A percentile compares a stretch with the other conserved stretches of the same genome.
phyloP scores from a whole-genome alignment of 2,329 filamentous ascomycete species.

The Arthroderma uncinatum region DNA sequence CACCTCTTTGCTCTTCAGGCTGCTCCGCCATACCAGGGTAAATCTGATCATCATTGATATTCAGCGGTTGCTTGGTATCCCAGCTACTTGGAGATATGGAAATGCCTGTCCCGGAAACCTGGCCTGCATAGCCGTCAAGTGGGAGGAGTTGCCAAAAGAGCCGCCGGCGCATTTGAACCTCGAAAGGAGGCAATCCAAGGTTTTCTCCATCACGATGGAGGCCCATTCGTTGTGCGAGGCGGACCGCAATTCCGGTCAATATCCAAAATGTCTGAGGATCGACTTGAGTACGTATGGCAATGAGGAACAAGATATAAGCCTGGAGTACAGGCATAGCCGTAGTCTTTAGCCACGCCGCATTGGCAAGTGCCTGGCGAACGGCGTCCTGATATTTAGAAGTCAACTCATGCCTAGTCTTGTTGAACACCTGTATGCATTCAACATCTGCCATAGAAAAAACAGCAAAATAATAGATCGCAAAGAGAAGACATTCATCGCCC shows the following conservation, averaged over 20 bases:
- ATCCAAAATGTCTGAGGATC: background rate
- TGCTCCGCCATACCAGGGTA: constrained; percentile 28
- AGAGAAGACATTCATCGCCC: constrained; percentile 28
- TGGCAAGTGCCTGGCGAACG: constrained; percentile 15
- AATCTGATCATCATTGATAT: constrained; percentile 35
- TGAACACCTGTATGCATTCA: constrained; percentile 24
- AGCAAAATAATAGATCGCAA: constrained; percentile 20
- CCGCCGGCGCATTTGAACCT: constrained; percentile 58
- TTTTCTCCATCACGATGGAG: constrained; percentile 53
- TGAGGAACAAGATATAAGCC: constrained; percentile 36
- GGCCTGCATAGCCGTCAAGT: constrained; percentile 58
- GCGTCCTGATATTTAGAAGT: background rate
- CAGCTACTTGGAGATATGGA: background rate
- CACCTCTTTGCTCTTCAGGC: constrained; percentile 22
- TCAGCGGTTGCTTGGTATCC: constrained; percentile 24
- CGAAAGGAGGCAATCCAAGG: constrained; percentile 38
- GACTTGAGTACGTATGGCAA: constrained; percentile 6
- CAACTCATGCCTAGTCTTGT: constrained; percentile 17
- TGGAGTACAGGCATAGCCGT: constrained; percentile 36
- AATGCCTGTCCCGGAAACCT: constrained; percentile 47
- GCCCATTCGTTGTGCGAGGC: constrained; percentile 57
- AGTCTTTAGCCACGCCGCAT: constrained; percentile 34
- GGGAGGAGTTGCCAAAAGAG: constrained; percentile 62
- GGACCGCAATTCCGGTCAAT: constrained; percentile 53
- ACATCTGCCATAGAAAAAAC: constrained; percentile 25